Evolutionary conservation across 2,329 filamentous ascomycete species (phyloP), one percentile per base, ranked within the genome.

Genomic region (Massarina eburnea): DNA sequence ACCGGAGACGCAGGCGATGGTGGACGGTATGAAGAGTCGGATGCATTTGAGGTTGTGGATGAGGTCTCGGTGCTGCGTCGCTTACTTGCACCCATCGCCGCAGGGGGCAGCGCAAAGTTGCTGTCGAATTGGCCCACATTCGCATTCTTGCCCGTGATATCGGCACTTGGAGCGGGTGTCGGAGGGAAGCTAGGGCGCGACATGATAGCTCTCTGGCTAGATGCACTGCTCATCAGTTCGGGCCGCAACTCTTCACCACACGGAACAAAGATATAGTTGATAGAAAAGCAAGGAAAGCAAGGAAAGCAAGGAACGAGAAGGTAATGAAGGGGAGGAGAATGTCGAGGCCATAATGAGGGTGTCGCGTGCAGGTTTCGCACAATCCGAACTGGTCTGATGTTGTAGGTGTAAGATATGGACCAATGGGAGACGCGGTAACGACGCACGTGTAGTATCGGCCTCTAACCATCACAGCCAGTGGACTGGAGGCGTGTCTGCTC

Each of bases 131-230:
- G 75, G 32, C 77, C 73, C 36, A 85, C 77, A 49, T 81, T 79
- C 39, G 77, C 75, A 49, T 83, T 82, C 70, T 89, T 83, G 54
- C 83, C 85, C 45, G 82, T 81, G 66, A 94, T 88, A 64, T 94
- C 89, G 40, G 86, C 86, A 26, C 88, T 92, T 9, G 88, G 88
- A 41, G 83, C 84, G 32, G 89, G 90, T 39, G 89, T 95, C 34
- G 85, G 88, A 35, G 86, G 89, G 43, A 84, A 76, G 44, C 75
- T 76, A 35, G 80, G 77, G 47, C 80, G 83, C 67, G 86, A 82
- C 87, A 91, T 91, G 52, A 56, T 66, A 46, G 54, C 38, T 35
- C 53, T 48, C 46, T 49, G 41, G 44, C 41, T 39, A 41, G 46
- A 26, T 33, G 24, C 48, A 12, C 12, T 35, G 45, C 47, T 61